A percentile compares a stretch with the other conserved stretches of the same genome.
These are phyloP conservation scores for Botrytis aclada DNA, from an alignment of 2,329 filamentous ascomycete species.

Conservation along the genomic window DNA sequence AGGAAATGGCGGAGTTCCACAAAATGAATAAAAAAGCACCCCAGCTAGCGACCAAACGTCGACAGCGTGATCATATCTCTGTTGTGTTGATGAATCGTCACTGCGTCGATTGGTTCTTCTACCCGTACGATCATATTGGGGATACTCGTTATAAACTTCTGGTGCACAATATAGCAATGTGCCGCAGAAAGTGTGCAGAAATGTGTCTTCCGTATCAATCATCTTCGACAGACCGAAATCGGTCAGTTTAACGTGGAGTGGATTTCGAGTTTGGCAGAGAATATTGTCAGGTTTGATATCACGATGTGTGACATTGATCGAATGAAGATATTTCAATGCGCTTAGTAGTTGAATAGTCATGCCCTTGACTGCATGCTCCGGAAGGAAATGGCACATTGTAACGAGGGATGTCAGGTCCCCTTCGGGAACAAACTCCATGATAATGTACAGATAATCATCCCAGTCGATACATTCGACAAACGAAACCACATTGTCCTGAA, in stretches of 20 bases:
- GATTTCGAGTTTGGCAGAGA: slow-evolving; percentile 68
- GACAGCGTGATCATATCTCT: slow-evolving; percentile 84
- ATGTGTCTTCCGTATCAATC: slow-evolving; percentile 78
- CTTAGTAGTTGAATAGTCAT: slow-evolving; percentile 76
- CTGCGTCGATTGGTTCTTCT: slow-evolving; percentile 46
- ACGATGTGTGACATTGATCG: slow-evolving; percentile 89
- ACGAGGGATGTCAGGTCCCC: slow-evolving; percentile 82
- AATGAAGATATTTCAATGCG: slow-evolving; percentile 82
- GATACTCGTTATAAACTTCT: slow-evolving; percentile 81
- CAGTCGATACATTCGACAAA: slow-evolving; percentile 88
- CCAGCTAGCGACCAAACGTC: slow-evolving; percentile 97
- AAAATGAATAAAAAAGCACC: slow-evolving; percentile 85
- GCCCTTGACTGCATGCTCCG: slow-evolving; percentile 64
- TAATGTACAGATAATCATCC: slow-evolving; percentile 80
- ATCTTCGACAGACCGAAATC: slow-evolving; percentile 97
- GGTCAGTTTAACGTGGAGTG: slow-evolving; percentile 83
- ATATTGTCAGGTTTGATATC: slow-evolving; percentile 99
- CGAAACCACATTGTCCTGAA: slow-evolving; percentile 69
- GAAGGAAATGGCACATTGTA: slow-evolving; percentile 56
- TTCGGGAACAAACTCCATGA: slow-evolving; percentile 87
- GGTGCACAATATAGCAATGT: slow-evolving; percentile 94
- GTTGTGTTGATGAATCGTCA: slow-evolving; percentile 36
- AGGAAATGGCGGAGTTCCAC: slow-evolving; percentile 74
- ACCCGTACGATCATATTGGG: slow-evolving; percentile 65
- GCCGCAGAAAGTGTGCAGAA: slow-evolving; percentile 93